A percentile compares a stretch with the other conserved stretches of the same genome.
phyloP scores from a whole-genome alignment of 768 basidiomycete genomes.

The Suillus alpinus region DNA sequence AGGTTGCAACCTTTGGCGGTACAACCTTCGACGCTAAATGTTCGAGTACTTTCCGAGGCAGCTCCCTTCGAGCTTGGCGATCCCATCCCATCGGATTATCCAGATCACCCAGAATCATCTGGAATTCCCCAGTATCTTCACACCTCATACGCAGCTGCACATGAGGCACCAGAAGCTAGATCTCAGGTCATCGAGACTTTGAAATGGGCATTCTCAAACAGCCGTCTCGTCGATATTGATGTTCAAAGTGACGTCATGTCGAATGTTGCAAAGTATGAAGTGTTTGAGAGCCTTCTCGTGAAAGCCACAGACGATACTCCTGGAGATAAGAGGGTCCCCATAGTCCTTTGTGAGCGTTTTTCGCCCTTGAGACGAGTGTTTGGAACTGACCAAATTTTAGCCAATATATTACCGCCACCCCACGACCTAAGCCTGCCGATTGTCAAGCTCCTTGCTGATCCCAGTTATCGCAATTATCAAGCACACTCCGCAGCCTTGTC shows the following conservation, averaged over 20 bases:
- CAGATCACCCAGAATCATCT: slow-evolving; percentile 30
- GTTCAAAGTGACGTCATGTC: slow-evolving; percentile 50
- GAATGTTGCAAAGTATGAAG: slow-evolving; percentile 56
- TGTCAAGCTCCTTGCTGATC: slow-evolving; percentile 77
- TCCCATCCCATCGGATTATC: slow-evolving; percentile 39
- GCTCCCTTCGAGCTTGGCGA: slow-evolving; percentile 61
- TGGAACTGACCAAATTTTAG: slow-evolving; percentile 36
- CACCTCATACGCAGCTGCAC: slow-evolving; percentile 50
- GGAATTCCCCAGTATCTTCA: slow-evolving; percentile 51
- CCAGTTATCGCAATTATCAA: slow-evolving; percentile 71
- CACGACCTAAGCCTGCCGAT: slow-evolving; percentile 68
- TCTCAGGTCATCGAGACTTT: slow-evolving; percentile 53
- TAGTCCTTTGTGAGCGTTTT: slow-evolving; percentile 61
- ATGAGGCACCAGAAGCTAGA: slow-evolving; percentile 38
- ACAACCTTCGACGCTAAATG: neutral
- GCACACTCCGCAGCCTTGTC: slow-evolving; percentile 70
- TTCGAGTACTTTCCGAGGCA: slow-evolving; percentile 43
- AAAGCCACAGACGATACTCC: slow-evolving; percentile 51
- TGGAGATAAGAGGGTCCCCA: slow-evolving; percentile 39
- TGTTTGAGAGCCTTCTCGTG: slow-evolving; percentile 67
- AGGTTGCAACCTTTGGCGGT: slow-evolving; percentile 6
- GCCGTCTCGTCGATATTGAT: slow-evolving; percentile 68
- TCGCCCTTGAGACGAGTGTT: neutral
- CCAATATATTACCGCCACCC: slow-evolving; percentile 78
- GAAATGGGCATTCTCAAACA: slow-evolving; percentile 62